Evolutionary conservation across 768 basidiomycete species (phyloP), one percentile per base, ranked within the genome.

Genomic region (Auriculariales sp.): DNA sequence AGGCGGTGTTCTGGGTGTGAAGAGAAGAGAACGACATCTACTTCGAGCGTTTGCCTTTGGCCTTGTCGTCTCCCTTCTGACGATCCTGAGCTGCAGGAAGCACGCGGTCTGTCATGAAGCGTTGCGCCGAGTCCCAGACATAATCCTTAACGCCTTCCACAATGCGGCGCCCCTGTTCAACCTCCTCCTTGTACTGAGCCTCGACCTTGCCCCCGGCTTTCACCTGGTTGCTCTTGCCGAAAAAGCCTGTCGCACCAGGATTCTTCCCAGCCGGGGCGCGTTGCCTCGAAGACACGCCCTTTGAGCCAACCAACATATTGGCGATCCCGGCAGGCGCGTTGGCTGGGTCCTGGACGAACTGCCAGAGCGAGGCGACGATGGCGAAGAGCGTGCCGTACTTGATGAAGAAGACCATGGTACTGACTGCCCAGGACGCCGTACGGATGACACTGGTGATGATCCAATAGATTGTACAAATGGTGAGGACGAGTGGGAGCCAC

Each of bases 371-470:
- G 12, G 36, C 70, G 6, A 81, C 56, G 2, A 69, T 62, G 11
- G 69, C 73, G 7, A 85, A 52, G 44, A 90, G 64, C 10, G 69
- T 64, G 22, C 80, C 81, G 86, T 86, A 90, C 64, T 90, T 90
- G 57, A 83, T 60, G 57, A 85, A 72, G 71, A 75, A 86, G 55
- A 86, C 62, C 25, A 65, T 67, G 29, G 75, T 76, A 52, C 82
- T 74, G 54, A 88, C 64, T 57, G 83, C 69, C 79, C 82, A 88
- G 22, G 71, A 72, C 11, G 85, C 80, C 3, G 87, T 88, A 52
- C 83, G 81, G 65, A 87, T 87, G 48, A 87, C 63, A 60, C 78
- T 84, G 34, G 79, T 53, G n/a, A 90, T 68, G 3, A 83, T 83
- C 52, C 87, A 71, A 63, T 89, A 90, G 17, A 83, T 79, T 3